Base-by-base conservation (phyloP, 495 filamentous ascomycete species). In the Mycothermus thermophilus region DNA sequence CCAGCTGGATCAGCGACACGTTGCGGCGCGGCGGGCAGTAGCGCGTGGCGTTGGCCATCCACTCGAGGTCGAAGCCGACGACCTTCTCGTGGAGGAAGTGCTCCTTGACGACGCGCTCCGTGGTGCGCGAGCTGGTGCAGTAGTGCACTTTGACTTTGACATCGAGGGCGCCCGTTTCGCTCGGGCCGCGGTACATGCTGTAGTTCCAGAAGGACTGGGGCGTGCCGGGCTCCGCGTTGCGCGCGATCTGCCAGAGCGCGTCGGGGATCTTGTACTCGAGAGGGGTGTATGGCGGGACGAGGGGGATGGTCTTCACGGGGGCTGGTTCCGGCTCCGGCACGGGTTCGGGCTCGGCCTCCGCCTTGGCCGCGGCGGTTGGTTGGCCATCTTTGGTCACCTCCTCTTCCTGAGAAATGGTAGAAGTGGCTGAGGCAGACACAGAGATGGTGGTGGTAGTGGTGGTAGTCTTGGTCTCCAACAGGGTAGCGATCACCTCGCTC, bases 21-120 rank as follows among this genome's bases (percentile, higher is more conserved):
- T 88, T 83, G 26, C 62, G 60, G 38, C 72, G 74, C 25, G 71
- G 55, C 8, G 67, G 64, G 28, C 64, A 49, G 34, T 40, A 43
- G 31, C 44, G 51, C 10, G 41, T 55, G 12, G 69, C 57, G n/a
- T 69, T 55, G 13, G 68, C 40, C 41, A 66, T 58, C 86, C 86
- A 94, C 59, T 94, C 86, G 45, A 94, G 65, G 49, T 94, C 86
- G 41, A 93, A 83, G 6, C 83, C 82, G 24, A 93, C 51, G 8
- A 93, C 52, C 35, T 72, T 63, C 44, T 87, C 72, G 9, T 72
- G 38, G 25, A 77, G 50, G 41, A 95, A 87, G 24, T 80, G 69
- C 20, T 76, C 54, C 11, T 77, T 61, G 27, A 69, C 51, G 2
- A 83, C 66, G 8, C 59, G 54, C 48, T 93, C 80, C 3, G 78